Conservation (phyloP, 2,329 filamentous ascomycete genomes). For the Fusarium longipes region DNA sequence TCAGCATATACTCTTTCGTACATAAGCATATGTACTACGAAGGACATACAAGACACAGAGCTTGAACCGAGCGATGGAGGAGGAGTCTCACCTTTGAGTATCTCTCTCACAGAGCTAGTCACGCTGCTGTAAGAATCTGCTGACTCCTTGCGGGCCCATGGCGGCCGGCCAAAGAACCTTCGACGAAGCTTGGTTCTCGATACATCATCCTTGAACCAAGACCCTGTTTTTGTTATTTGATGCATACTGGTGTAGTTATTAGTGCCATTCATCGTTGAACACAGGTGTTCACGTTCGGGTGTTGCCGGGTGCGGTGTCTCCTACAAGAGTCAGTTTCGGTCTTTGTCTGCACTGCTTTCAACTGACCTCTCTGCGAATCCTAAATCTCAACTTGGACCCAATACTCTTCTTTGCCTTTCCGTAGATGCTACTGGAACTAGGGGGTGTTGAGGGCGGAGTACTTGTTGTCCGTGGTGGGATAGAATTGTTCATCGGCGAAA, state of each 20-base stretch:
- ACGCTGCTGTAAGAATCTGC: slow-evolving; percentile 53
- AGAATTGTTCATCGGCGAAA: slow-evolving; percentile 15
- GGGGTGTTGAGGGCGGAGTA: neutral
- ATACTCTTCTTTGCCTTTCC: slow-evolving; percentile 43
- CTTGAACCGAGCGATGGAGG: slow-evolving; percentile 46
- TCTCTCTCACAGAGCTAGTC: slow-evolving; percentile 56
- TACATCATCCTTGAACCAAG: slow-evolving; percentile 51
- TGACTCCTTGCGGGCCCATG: slow-evolving; percentile 56
- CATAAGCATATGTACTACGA: neutral
- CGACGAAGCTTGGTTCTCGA: slow-evolving; percentile 46
- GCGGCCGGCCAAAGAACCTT: slow-evolving; percentile 56
- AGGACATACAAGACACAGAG: slow-evolving; percentile 18
- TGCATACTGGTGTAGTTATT: slow-evolving; percentile 34
- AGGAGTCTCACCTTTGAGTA: slow-evolving; percentile 53
- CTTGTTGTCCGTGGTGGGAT: neutral
- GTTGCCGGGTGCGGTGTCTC: slow-evolving; percentile 22
- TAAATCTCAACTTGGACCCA: slow-evolving; percentile 37
- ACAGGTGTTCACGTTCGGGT: slow-evolving; percentile 26
- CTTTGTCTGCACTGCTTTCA: accelerated
- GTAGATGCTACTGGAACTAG: slow-evolving; percentile 20
- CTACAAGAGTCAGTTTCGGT: slow-evolving; percentile 22
- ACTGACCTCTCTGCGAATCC: slow-evolving; percentile 27
- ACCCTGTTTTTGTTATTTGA: slow-evolving; percentile 38
- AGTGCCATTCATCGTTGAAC: slow-evolving; percentile 18
- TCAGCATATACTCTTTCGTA: slow-evolving; percentile 7